These are phyloP conservation scores for Termitomyces sp. DNA, from an alignment of 768 basidiomycete genomes.

Conservation along the genomic window DNA sequence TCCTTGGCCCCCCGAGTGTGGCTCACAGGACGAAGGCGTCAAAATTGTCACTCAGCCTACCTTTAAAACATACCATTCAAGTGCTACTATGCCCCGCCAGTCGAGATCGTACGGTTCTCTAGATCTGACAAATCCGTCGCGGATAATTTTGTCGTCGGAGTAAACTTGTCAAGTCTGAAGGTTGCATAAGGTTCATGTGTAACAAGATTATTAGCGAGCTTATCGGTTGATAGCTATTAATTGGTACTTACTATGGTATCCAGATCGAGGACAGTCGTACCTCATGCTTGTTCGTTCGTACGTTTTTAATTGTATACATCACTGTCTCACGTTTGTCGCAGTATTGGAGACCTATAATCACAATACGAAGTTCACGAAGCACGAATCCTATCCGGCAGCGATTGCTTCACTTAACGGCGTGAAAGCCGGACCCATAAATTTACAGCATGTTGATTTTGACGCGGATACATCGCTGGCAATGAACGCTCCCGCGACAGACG, in stretches of 20 bases:
- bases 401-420: background rate
- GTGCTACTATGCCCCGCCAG: constrained; percentile 6
- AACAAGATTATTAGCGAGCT: background rate
- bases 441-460: constrained; percentile 9
- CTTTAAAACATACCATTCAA: background rate
- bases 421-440: background rate
- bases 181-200: constrained; percentile 8
- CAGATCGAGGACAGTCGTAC: constrained; percentile 8
- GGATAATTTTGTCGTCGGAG: background rate
- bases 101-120: constrained; percentile 8
- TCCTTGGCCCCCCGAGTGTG: too few species aligned
- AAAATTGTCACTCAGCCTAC: background rate
- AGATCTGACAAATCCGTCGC: constrained; percentile 8
- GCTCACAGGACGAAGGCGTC: too few species aligned
- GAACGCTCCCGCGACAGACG: constrained; percentile 2
- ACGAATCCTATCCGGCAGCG: background rate
- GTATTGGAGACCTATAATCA: constrained; percentile 10
- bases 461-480: background rate
- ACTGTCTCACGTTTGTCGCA: background rate
- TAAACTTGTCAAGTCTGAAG: constrained; percentile 3
- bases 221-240: background rate
- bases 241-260: constrained; percentile 9
- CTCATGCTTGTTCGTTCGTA: constrained; percentile 9
- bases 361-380: constrained; percentile 2
- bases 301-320: background rate